These are phyloP conservation scores for Calycina herbarum DNA, from an alignment of 2,329 filamentous ascomycete species.

Conservation along the genomic window DNA sequence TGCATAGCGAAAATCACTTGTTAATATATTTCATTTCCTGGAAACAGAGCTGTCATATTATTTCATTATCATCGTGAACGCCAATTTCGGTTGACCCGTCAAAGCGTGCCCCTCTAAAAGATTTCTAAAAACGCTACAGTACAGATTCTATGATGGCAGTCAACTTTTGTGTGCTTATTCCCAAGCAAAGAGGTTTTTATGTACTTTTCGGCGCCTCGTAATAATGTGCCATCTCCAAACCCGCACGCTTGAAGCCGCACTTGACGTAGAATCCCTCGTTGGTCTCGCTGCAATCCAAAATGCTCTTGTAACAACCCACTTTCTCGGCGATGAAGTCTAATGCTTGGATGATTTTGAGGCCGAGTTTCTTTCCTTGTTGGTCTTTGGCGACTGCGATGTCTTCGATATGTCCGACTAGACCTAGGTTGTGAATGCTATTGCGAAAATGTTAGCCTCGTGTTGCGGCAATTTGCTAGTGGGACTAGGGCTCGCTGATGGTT, in stretches of 20 bases:
- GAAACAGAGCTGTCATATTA: too few species aligned
- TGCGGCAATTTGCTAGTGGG: not conserved
- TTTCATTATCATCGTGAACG: too few species aligned
- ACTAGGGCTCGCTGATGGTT: not conserved
- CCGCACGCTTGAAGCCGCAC: conserved; percentile 89
- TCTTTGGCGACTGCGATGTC: conserved; percentile 85
- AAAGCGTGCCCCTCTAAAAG: not conserved
- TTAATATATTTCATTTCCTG: too few species aligned
- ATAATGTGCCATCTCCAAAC: conserved; percentile 97
- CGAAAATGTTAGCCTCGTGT: conserved; percentile 4
- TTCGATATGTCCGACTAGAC: conserved; percentile 90
- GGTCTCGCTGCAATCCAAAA: conserved; percentile 91
- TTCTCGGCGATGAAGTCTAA: conserved; percentile 83
- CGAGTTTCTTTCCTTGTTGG: conserved; percentile 96
- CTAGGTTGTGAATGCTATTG: conserved; percentile 72
- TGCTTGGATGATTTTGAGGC: conserved; percentile 87
- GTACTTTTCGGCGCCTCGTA: conserved; percentile 75
- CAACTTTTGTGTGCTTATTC: conserved; percentile 7
- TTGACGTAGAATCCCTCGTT: conserved; percentile 99
- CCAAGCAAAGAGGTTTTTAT: conserved; percentile 5
- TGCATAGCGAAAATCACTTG: too few species aligned
- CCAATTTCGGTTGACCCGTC: too few species aligned
- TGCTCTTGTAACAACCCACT: conserved; percentile 95
- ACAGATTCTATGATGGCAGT: conserved; percentile 18
- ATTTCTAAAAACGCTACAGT: conserved; percentile 8